Evolutionary conservation across 1,139 yeast species (phyloP).

Genomic region (Scheffersomyces titani): DNA sequence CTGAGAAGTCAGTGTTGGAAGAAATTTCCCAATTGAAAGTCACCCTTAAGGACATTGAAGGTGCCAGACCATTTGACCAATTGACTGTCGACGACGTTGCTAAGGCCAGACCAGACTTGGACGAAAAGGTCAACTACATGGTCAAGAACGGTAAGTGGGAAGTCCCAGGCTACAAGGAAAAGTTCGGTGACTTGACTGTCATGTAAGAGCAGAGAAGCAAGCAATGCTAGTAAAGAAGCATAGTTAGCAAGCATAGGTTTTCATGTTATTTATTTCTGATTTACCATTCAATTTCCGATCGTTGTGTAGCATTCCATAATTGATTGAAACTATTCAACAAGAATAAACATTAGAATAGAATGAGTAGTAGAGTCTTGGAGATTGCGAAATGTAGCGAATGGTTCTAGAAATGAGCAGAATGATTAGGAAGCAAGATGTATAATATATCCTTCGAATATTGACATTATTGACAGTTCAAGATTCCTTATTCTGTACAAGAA

Average conservation of each 20-base stretch:
- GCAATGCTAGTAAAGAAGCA: background rate
- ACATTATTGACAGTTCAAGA: too few relatives aligned
- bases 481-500: too few relatives aligned
- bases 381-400: too few relatives aligned
- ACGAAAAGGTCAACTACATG: conserved; percentile 92
- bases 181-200: conserved; percentile 93
- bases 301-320: background rate
- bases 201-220: conserved; percentile 53
- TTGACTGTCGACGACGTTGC: conserved; percentile 93
- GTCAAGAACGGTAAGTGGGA: conserved; percentile 97
- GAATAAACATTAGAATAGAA: conserved; percentile 1
- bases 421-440: too few relatives aligned
- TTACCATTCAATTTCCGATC: background rate
- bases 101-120: conserved; percentile 96
- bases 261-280: background rate
- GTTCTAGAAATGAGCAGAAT: background rate
- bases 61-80: conserved; percentile 97
- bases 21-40: conserved; percentile 85
- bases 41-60: conserved; percentile 90
- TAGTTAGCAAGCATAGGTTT: background rate
- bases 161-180: conserved; percentile 97
- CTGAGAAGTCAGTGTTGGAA: conserved; percentile 83
- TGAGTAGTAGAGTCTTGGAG: background rate
- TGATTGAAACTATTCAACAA: background rate
- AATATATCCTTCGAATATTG: too few relatives aligned